Conservation (phyloP, 805 yeast genomes). For the Kuraishia molischiana region DNA sequence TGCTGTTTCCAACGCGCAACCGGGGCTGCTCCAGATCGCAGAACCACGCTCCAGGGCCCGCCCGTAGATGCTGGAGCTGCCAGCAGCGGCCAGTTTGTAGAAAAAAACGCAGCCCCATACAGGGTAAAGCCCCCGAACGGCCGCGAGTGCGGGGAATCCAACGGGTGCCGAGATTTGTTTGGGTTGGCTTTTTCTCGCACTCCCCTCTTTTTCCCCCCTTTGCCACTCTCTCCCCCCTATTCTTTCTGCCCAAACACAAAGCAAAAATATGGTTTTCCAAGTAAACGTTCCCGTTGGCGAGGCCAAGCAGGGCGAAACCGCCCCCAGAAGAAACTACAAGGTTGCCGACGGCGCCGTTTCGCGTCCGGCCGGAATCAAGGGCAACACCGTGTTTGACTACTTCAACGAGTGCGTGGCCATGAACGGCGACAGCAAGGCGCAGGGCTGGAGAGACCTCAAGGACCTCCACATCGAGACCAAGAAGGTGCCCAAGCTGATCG, state of each 20-base stretch:
- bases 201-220: background rate
- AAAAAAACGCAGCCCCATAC: too few species aligned
- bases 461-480: constrained; percentile 74
- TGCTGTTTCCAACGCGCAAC: too few species aligned
- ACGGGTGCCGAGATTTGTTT: too few species aligned
- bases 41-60: too few species aligned
- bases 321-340: constrained; percentile 62
- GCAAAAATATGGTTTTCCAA: constrained; percentile 22
- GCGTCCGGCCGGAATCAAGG: constrained; percentile 56
- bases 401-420: constrained; percentile 50
- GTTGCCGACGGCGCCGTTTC: constrained; percentile 34
- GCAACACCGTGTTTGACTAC: constrained; percentile 63
- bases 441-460: constrained; percentile 72
- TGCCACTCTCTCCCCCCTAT: background rate
- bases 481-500: constrained; percentile 60
- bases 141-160: too few species aligned
- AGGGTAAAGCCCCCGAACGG: too few species aligned
- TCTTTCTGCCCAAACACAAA: background rate
- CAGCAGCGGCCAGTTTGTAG: too few species aligned
- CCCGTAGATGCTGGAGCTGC: too few species aligned
- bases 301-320: constrained; percentile 69
- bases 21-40: too few species aligned
- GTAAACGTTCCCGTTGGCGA: constrained; percentile 57
- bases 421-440: constrained; percentile 42
- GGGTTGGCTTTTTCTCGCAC: background rate